phyloP scores from a whole-genome alignment of 108 stramenopile genomes.

The Schizochytrium sp. region DNA sequence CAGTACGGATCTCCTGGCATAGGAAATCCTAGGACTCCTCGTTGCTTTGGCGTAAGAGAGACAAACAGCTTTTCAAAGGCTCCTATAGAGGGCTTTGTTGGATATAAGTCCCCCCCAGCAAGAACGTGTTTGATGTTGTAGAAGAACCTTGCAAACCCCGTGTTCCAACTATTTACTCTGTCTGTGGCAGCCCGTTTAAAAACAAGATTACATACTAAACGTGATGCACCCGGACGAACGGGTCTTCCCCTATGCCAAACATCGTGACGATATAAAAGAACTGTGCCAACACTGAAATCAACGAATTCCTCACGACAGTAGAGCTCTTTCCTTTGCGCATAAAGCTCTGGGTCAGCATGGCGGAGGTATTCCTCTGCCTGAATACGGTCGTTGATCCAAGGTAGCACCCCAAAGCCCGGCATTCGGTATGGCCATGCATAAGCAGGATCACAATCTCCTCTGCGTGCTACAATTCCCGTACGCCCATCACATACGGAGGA shows the following conservation, averaged over 20 bases:
- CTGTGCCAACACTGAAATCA: background rate
- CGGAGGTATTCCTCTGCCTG: background rate
- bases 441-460: background rate
- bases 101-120: constrained; percentile 12
- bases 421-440: constrained; percentile 43
- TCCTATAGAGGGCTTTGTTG: background rate
- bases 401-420: background rate
- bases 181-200: background rate
- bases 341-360: background rate
- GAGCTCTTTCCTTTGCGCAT: background rate
- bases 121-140: constrained; percentile 30
- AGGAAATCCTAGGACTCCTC: background rate
- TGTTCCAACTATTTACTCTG: constrained; percentile 9
- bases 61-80: background rate
- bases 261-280: background rate
- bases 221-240: constrained; percentile 8
- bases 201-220: background rate
- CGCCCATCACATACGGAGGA: background rate
- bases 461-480: background rate
- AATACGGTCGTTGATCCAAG: constrained; percentile 21
- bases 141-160: background rate
- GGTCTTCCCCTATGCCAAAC: background rate
- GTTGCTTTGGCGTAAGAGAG: background rate
- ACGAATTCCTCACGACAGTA: background rate
- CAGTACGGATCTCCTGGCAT: constrained; percentile 14